A percentile compares a stretch with the other conserved stretches of the same genome.
These are phyloP conservation scores for Onygenales sp. DNA, from an alignment of 2,329 filamentous ascomycete species.

Conservation along the genomic window DNA sequence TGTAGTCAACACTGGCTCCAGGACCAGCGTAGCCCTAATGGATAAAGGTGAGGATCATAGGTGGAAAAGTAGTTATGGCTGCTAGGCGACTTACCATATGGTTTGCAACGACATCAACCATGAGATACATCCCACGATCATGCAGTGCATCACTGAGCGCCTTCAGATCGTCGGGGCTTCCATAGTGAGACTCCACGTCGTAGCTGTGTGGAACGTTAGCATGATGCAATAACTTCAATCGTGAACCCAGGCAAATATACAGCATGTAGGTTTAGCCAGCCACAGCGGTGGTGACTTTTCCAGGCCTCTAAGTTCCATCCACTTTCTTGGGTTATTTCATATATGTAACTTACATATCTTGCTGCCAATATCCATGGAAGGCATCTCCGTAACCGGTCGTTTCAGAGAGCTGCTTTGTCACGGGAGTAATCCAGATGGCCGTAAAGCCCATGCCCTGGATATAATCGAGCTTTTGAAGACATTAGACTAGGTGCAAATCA, in stretches of 20 bases:
- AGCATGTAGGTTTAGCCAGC: no score
- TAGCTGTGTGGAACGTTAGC: conserved; percentile 16
- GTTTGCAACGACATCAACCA: conserved; percentile 46
- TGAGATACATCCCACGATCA: conserved; percentile 40
- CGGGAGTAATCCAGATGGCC: conserved; percentile 27
- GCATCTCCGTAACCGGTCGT: conserved; percentile 32
- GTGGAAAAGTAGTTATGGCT: background rate
- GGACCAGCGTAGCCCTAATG: conserved; percentile 30
- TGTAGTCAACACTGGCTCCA: conserved; percentile 45
- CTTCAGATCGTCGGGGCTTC: conserved; percentile 38
- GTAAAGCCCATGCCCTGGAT: conserved; percentile 43
- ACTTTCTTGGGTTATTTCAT: background rate
- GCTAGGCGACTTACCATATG: conserved; percentile 20
- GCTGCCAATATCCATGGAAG: conserved; percentile 44
- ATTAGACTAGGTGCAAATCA: background rate
- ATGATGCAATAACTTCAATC: background rate
- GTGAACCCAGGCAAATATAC: no score
- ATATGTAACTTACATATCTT: conserved; percentile 25
- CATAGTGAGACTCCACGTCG: conserved; percentile 40
- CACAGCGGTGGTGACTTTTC: no score
- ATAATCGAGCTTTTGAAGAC: conserved; percentile 35
- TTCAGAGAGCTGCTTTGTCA: conserved; percentile 30
- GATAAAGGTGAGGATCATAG: background rate
- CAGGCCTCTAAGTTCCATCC: background rate
- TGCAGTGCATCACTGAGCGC: conserved; percentile 38